Base-by-base conservation (phyloP, 495 filamentous ascomycete species). In the Hyaloscypha finlandica region DNA sequence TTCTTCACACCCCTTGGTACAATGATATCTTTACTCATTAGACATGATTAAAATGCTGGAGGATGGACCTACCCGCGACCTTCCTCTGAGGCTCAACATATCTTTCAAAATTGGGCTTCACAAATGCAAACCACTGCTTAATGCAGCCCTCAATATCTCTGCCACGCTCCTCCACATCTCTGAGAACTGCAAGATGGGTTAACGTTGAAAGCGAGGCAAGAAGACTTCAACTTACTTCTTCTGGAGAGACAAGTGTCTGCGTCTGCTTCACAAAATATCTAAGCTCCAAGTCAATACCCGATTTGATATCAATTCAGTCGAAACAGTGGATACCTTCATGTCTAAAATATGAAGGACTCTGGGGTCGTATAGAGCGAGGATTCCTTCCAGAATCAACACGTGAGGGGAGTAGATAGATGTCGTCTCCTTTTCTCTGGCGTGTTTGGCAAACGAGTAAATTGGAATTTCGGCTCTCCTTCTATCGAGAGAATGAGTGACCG, bases 181-280 rank as follows among this genome's bases (percentile, higher is more conserved):
- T 90, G 48, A 94, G 76, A 68, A 97, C 92, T 96, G 59, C 33
- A 55, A 59, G n/a, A n/a, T 59, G 20, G 54, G 59, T 57, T 37
- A 35, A 3, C 16, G 30, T 25, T 12, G 39, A 56, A 33, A 48
- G 20, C 8, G 14, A 25, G 51, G 16, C 14, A 20, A 32, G 33
- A 59, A n/a, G 20, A 59, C 5, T 22, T 14, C 11, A 1, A 81
- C 88, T 70, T 81, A 97, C 94, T 86, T 88, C 95, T 86, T 79
- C 95, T 86, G 48, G 93, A 94, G 52, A 99, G 83, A 71, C 95
- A 99, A 19, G 94, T 89, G 76, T 99, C 95, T 72, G 91, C 89
- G 77, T 99, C 95, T 8, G 93, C 96, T 77, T 99, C 95, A 63
- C 93, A 93, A 74, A 97, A 99, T 29, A 99, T 97, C 89, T 88